A percentile compares a stretch with the other conserved stretches of the same genome.
These are phyloP conservation scores for Calonectria hawksworthii DNA, from an alignment of 2,329 filamentous ascomycete species.

Conservation along the genomic window DNA sequence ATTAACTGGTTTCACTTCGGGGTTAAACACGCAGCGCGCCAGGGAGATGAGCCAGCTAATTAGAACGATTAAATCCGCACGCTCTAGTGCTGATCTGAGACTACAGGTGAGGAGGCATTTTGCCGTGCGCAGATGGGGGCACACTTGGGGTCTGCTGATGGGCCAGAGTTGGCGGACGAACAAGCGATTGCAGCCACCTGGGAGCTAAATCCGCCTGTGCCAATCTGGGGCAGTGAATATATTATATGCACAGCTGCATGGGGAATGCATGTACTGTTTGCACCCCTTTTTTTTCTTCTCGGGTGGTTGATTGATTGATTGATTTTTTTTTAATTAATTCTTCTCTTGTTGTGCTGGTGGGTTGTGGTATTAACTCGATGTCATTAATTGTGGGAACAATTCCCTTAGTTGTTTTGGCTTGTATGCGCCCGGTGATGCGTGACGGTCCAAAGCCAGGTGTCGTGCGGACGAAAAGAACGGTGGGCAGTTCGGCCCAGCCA, in stretches of 20 bases:
- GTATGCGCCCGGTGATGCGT: not conserved
- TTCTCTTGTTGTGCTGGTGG: not conserved
- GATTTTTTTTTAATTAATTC: not conserved
- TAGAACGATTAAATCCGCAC: not conserved
- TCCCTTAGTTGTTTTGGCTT: not conserved
- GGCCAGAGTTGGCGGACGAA: not conserved
- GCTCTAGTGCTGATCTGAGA: constrained; percentile 4
- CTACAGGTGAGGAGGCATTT: not conserved
- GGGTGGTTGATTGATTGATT: not conserved
- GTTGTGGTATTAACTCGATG: not conserved
- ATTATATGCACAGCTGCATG: not conserved
- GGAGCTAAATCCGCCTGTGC: not conserved
- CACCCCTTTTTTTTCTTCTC: not conserved
- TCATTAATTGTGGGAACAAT: constrained; percentile 1
- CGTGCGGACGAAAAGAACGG: not conserved
- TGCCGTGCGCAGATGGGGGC: constrained; percentile 7
- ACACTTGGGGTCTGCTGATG: constrained; percentile 12
- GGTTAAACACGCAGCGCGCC: not conserved
- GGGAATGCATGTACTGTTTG: not conserved
- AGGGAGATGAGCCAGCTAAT: not conserved
- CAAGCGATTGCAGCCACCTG: not conserved
- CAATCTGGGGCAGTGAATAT: not conserved
- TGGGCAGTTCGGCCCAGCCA: constrained; percentile 5
- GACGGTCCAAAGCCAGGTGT: not conserved
- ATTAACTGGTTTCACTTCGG: not conserved